These are phyloP conservation scores for Phalaenopsis hybrid DNA, from an alignment of 116 monocot species.

Conservation along the genomic window DNA sequence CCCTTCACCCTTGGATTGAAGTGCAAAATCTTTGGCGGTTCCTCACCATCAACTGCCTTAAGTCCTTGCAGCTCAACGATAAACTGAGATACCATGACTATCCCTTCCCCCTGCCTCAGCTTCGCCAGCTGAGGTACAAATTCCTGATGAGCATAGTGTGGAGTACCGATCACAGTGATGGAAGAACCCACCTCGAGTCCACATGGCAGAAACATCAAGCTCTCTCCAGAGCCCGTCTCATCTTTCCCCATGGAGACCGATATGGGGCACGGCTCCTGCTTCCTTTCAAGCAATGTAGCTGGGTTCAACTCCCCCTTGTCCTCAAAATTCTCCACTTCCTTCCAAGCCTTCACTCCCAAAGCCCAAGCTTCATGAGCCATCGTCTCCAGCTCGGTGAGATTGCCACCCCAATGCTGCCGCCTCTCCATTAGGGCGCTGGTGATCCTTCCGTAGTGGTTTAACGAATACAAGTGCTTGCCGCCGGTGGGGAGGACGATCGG, in stretches of 20 bases:
- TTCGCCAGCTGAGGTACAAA: conserved; percentile 43
- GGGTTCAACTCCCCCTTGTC: conserved; percentile 9
- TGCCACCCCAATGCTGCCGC: conserved; percentile 15
- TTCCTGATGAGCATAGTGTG: conserved; percentile 45
- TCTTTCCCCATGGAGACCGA: conserved; percentile 30
- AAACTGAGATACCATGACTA: conserved; percentile 75
- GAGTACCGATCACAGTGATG: conserved; percentile 78
- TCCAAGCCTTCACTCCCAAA: conserved; percentile 75
- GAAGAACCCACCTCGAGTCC: conserved; percentile 77
- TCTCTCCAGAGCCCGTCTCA: conserved; percentile 30
- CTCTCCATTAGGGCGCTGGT: conserved; percentile 38
- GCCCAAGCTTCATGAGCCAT: conserved; percentile 67
- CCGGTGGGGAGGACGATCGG: conserved; percentile 5
- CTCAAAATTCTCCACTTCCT: conserved; percentile 30
- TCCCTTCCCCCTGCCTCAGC: conserved; percentile 25
- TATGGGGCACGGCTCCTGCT: conserved; percentile 46
- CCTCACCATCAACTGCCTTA: conserved; percentile 71
- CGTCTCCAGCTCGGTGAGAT: conserved; percentile 50
- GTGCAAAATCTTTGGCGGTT: conserved; percentile 76
- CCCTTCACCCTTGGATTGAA: conserved; percentile 79
- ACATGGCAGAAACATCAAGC: conserved; percentile 69
- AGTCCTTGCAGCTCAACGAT: conserved; percentile 80
- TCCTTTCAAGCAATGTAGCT: conserved; percentile 2
- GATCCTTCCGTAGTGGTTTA: conserved; percentile 40
- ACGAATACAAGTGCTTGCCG: background rate